phyloP scores from a whole-genome alignment of 2,329 filamentous ascomycete species.

The Metarhizium humberi region DNA sequence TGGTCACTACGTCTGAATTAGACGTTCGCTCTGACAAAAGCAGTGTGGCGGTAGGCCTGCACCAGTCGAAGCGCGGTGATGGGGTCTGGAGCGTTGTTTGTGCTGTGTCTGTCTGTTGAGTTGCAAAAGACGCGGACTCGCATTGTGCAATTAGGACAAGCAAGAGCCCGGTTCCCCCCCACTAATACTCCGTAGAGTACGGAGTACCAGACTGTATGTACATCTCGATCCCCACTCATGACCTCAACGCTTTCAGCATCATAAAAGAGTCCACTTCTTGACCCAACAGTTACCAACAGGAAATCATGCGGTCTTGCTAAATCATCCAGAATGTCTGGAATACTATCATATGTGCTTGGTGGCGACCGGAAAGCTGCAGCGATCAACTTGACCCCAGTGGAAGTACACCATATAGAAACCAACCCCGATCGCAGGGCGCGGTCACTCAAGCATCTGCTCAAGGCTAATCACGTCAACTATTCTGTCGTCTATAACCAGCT shows the following conservation, averaged over 20 bases:
- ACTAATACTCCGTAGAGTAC: background rate
- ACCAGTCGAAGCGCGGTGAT: background rate
- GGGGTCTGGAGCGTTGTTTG: background rate
- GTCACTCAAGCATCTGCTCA: constrained; percentile 81
- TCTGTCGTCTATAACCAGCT: constrained; percentile 70
- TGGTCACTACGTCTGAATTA: background rate
- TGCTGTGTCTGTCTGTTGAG: background rate
- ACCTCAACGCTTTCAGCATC: constrained; percentile 1
- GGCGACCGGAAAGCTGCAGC: constrained; percentile 18
- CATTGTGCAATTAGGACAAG: too few species aligned
- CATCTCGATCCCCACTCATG: background rate
- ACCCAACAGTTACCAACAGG: background rate
- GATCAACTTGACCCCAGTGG: constrained; percentile 55
- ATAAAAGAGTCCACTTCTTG: background rate
- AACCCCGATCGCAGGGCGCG: constrained; percentile 68
- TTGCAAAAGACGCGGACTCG: too few species aligned
- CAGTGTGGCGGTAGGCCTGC: background rate
- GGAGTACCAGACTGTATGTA: background rate
- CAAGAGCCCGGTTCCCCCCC: background rate
- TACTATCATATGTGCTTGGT: constrained; percentile 24
- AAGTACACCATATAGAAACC: constrained; percentile 72
- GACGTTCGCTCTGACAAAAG: background rate
- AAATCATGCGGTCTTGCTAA: background rate
- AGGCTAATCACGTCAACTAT: constrained; percentile 86
- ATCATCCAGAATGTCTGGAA: constrained; percentile 19